Percentiles rank a stretch among this genome's conserved stretches.
phyloP scores from a whole-genome alignment of 2,329 filamentous ascomycete genomes.

The Verticillium nubilum region DNA sequence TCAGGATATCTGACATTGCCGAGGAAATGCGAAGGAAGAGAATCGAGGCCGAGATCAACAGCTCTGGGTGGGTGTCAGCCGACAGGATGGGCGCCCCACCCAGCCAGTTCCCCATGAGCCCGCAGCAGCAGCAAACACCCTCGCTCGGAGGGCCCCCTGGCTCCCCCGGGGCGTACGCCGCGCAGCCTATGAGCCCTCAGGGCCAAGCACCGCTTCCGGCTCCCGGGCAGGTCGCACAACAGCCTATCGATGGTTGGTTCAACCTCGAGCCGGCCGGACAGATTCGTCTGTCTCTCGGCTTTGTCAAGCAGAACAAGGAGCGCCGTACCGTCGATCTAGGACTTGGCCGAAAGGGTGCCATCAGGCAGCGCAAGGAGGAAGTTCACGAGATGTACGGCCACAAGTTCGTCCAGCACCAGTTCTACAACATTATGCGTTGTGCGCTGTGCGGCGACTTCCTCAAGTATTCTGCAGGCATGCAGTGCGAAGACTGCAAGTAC shows the following conservation, averaged over 20 bases:
- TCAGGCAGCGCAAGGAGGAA: conserved; percentile 96
- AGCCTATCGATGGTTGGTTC: conserved; percentile 89
- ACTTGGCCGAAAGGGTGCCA: conserved; percentile 89
- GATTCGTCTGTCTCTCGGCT: conserved; percentile 86
- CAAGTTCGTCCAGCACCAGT: conserved; percentile 97
- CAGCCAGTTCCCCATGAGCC: conserved; percentile 54
- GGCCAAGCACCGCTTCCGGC: conserved; percentile 27
- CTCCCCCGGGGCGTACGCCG: conserved; percentile 32
- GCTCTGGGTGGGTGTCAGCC: conserved; percentile 93
- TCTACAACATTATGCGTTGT: conserved; percentile 99
- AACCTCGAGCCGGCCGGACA: conserved; percentile 90
- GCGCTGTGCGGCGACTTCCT: conserved; percentile 96
- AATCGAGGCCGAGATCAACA: conserved; percentile 93
- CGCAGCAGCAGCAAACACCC: conserved; percentile 30
- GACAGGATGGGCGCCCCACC: conserved; percentile 77
- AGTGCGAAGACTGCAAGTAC: conserved; percentile 99
- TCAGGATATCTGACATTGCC: conserved; percentile 92
- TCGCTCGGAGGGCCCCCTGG: conserved; percentile 39
- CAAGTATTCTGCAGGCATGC: conserved; percentile 98
- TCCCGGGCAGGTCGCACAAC: conserved; percentile 48
- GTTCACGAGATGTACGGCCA: conserved; percentile 98
- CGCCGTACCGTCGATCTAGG: conserved; percentile 80
- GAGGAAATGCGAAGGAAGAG: conserved; percentile 97
- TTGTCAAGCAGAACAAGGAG: conserved; percentile 84
- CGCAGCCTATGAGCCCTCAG: conserved; percentile 15